Evolutionary conservation across 179 eudicot species (phyloP).

Genomic region (Beta lomatogona): DNA sequence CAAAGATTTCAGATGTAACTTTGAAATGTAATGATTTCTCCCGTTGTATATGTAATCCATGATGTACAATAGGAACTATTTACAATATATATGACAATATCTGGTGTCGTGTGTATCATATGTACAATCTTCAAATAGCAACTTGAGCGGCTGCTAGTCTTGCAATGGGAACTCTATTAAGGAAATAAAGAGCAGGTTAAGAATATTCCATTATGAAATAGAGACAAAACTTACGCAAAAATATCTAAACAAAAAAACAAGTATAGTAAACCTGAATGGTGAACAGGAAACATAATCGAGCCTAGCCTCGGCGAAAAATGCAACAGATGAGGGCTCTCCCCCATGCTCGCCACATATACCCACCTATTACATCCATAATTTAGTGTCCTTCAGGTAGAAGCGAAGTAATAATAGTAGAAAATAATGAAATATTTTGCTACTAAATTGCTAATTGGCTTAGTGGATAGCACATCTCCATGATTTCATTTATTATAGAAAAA

Average conservation of each 20-base stretch:
- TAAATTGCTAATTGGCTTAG: too few species aligned
- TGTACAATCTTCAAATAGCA: conserved; percentile 36
- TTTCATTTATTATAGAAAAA: too few species aligned
- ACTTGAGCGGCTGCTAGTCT: conserved; percentile 97
- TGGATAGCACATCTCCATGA: too few species aligned
- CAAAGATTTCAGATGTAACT: too few species aligned
- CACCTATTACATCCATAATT: conserved; percentile 43
- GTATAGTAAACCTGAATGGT: conserved; percentile 76
- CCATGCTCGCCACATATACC: conserved; percentile 99
- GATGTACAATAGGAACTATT: conserved; percentile 8
- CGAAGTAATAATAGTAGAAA: too few species aligned
- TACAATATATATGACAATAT: conserved; percentile 7
- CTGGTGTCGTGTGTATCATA: neutral
- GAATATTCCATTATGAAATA: neutral
- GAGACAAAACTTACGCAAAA: neutral
- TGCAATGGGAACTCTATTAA: conserved; percentile 86
- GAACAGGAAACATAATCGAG: conserved; percentile 97
- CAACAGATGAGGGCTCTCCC: conserved; percentile 98
- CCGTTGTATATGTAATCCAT: neutral
- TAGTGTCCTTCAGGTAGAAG: neutral
- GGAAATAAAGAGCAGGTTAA: neutral
- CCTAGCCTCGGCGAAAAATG: conserved; percentile 85
- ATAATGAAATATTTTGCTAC: too few species aligned
- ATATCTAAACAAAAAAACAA: neutral
- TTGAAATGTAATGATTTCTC: too few species aligned